These are phyloP conservation scores for Chaetomium tenue DNA, from an alignment of 495 filamentous ascomycete genomes.

Conservation along the genomic window DNA sequence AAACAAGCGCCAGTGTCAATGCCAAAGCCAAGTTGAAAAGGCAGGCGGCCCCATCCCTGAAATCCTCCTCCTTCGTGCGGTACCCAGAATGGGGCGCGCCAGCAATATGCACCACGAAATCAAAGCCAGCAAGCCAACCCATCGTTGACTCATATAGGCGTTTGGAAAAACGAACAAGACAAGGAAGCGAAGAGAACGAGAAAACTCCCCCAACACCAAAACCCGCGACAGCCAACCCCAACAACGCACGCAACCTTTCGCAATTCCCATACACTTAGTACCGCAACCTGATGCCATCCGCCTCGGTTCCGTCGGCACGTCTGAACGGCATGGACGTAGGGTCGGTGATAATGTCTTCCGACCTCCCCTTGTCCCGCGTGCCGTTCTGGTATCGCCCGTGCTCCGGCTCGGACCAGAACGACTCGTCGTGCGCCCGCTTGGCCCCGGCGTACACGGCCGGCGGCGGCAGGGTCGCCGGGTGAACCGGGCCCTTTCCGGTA, in stretches of 20 bases:
- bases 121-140: not conserved
- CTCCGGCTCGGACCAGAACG: constrained; percentile 26
- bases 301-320: constrained; percentile 26
- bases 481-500: constrained; percentile 17
- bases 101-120: not conserved
- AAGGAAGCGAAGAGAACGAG: not conserved
- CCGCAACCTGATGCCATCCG: not conserved
- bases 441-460: constrained; percentile 30
- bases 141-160: too few relatives aligned
- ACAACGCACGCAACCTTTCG: not conserved
- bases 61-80: too few relatives aligned
- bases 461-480: constrained; percentile 20
- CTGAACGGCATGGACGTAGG: constrained; percentile 16
- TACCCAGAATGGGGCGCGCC: too few relatives aligned
- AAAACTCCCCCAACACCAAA: too few relatives aligned
- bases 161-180: too few relatives aligned
- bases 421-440: constrained; percentile 33
- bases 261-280: not conserved
- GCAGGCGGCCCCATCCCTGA: too few relatives aligned
- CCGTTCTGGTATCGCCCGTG: constrained; percentile 31
- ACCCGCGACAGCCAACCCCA: too few relatives aligned
- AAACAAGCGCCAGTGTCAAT: not conserved
- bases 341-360: constrained; percentile 21
- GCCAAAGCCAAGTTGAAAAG: not conserved
- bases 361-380: constrained; percentile 26